These are phyloP conservation scores for Arabidopsis thaliana DNA, from an alignment of 345 rosid genomes.

Conservation along the genomic window DNA sequence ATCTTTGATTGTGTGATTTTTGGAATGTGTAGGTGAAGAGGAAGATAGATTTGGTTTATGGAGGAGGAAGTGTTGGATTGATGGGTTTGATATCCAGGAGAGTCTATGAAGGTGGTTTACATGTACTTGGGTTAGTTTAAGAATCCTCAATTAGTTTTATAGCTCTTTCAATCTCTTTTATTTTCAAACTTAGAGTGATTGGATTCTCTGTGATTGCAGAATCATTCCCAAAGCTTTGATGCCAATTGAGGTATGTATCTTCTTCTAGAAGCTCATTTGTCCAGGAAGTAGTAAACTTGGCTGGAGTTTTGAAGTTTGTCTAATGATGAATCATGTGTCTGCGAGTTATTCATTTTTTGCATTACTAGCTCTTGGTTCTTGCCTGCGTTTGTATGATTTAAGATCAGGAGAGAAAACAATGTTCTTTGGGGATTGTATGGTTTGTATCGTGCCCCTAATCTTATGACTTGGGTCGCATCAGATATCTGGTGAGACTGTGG, in stretches of 20 bases:
- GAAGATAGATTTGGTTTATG: slow-evolving; percentile 90
- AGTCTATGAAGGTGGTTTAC: slow-evolving; percentile 84
- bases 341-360: neutral
- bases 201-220: slow-evolving; percentile 59
- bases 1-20: slow-evolving; percentile 11
- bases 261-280: neutral
- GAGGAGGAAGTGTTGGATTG: slow-evolving; percentile 96
- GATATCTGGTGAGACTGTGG: slow-evolving; percentile 93
- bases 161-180: neutral
- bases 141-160: neutral
- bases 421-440: neutral
- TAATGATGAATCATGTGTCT: slow-evolving; percentile 15
- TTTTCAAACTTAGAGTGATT: slow-evolving; percentile 20
- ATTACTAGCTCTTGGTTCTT: slow-evolving; percentile 12
- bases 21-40: slow-evolving; percentile 70
- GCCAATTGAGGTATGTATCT: slow-evolving; percentile 79
- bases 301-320: slow-evolving; percentile 2
- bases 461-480: slow-evolving; percentile 34
- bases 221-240: slow-evolving; percentile 93
- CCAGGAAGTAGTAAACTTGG: slow-evolving; percentile 8
- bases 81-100: slow-evolving; percentile 94
- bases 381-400: neutral
- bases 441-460: neutral
- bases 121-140: slow-evolving; percentile 85
- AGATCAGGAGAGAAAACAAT: neutral